Evolutionary conservation across 345 rosid genomes (phyloP), one percentile per base, ranked within the genome.

Genomic region (Mercurialis annua): DNA sequence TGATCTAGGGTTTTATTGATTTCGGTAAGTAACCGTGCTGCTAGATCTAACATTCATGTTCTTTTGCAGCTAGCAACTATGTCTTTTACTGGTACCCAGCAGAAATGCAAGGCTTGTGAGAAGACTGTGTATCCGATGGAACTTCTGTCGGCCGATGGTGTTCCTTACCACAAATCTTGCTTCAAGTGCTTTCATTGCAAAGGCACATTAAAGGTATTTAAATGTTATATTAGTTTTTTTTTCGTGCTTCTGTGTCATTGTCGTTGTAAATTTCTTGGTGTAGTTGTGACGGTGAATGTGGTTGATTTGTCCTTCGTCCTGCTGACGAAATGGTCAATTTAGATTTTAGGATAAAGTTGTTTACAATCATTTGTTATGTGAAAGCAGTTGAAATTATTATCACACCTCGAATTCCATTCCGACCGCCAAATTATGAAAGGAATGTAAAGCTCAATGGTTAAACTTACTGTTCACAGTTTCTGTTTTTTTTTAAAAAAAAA

Each of bases 81-180:
- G 98, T 88, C 99, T 71, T 95, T 95, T 75, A 82, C 78, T 11
- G 99, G 99, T 61, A 95, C 99, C 51, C 97, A 86, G 71, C 86
- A 90, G 82, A 95, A 92, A 81, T 95, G 99, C 84, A 90, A 83
- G 83, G 92, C 90, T 31, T 95, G 99, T 50, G 96, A 84, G 73
- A 95, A 90, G 90, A 95, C 99, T 10, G 99, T 95, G 60, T 95
- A 95, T 69, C 93, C 97, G 0, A 86, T 95, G 67, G 99, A 95
- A 68, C 90, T 88, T 69, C 75, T 92, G 40, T 89, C 98, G 14
- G 97, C 97, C 0, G 99, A 95, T 74, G 99, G 99, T 49, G 80
- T 90, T 59, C 71, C 87, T 34, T 95, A 84, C 73, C 99, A 95
- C 59, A 95, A 90, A 72, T 78, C 97, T 73, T 95, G 98, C 85